phyloP scores from a whole-genome alignment of 1,284 basidiomycete genomes.

The Malassezia arunalokei region DNA sequence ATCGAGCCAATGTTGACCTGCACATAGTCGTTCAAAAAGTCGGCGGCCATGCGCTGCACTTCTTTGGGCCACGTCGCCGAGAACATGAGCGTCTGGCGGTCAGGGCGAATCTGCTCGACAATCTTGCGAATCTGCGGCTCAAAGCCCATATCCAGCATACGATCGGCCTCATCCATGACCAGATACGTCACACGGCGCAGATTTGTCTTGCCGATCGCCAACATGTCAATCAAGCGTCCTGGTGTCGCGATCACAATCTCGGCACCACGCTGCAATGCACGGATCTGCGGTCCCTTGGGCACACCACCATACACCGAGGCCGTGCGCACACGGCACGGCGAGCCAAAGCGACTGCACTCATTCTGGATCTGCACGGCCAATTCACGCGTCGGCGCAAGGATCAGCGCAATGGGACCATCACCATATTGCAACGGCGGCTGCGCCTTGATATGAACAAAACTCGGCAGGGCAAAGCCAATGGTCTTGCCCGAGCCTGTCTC shows the following conservation, averaged over 20 bases:
- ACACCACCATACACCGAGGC: conserved; percentile 97
- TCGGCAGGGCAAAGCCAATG: conserved; percentile 91
- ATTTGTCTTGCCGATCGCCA: conserved; percentile 90
- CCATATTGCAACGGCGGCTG: conserved; percentile 86
- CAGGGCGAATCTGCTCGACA: conserved; percentile 85
- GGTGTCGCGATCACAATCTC: conserved; percentile 84
- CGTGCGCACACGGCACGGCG: conserved; percentile 91
- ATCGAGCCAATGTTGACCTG: conserved; percentile 98
- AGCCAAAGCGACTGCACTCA: conserved; percentile 95
- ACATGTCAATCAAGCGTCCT: conserved; percentile 64
- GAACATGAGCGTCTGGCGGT: conserved; percentile 71
- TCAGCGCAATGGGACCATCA: conserved; percentile 91
- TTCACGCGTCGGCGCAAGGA: conserved; percentile 93
- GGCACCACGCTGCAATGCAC: conserved; percentile 88
- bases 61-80: conserved; percentile 99
- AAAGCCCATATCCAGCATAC: conserved; percentile 98
- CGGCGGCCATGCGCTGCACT: conserved; percentile 90
- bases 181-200: conserved; percentile 89
- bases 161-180: conserved; percentile 98
- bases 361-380: conserved; percentile 97
- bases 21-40: conserved; percentile 89
- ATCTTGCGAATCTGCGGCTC: conserved; percentile 99
- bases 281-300: conserved; percentile 94
- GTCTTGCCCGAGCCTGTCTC: conserved; percentile 55
- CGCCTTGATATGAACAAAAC: conserved; percentile 99